A percentile compares a stretch with the other conserved stretches of the same genome.
Conservation (phyloP, 495 filamentous ascomycete species). For the Podospora pseudoanserina region DNA sequence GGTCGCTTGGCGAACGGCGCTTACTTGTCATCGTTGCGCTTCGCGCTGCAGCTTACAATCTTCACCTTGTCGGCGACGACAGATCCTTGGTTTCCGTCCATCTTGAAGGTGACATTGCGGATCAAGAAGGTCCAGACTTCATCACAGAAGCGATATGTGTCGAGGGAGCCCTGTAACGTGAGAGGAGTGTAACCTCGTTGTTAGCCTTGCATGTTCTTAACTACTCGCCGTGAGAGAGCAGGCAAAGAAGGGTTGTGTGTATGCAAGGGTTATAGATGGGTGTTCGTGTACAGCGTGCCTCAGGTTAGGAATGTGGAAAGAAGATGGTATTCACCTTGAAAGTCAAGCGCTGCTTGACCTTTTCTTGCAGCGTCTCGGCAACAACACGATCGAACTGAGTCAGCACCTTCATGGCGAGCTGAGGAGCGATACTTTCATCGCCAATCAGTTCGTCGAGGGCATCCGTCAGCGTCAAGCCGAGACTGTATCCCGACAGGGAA, state of each 20-base stretch:
- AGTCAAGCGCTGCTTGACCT: constrained; percentile 81
- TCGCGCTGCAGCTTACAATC: constrained; percentile 94
- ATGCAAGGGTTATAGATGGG: background rate
- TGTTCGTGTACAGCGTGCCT: background rate
- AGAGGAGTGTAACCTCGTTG: constrained; percentile 6
- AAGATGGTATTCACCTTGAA: constrained; percentile 74
- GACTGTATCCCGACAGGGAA: constrained; percentile 50
- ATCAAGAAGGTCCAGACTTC: constrained; percentile 99
- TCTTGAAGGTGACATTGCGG: constrained; percentile 96
- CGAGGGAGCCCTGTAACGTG: constrained; percentile 74
- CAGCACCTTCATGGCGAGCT: constrained; percentile 97
- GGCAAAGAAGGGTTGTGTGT: background rate
- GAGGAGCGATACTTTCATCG: constrained; percentile 88
- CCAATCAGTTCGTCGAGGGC: constrained; percentile 95
- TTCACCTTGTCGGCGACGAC: constrained; percentile 76
- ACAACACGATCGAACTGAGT: constrained; percentile 87
- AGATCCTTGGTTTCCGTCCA: constrained; percentile 67
- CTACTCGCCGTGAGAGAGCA: background rate
- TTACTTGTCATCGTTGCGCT: constrained; percentile 69
- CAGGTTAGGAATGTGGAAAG: background rate
- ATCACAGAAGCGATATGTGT: constrained; percentile 99
- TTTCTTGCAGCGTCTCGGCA: constrained; percentile 81
- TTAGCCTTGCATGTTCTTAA: background rate
- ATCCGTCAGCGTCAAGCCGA: constrained; percentile 88
- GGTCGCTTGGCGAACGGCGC: background rate